Percentiles rank a stretch among this genome's conserved stretches.
phyloP scores from a whole-genome alignment of 2,329 filamentous ascomycete species.

The Arthrinium puccinioides region DNA sequence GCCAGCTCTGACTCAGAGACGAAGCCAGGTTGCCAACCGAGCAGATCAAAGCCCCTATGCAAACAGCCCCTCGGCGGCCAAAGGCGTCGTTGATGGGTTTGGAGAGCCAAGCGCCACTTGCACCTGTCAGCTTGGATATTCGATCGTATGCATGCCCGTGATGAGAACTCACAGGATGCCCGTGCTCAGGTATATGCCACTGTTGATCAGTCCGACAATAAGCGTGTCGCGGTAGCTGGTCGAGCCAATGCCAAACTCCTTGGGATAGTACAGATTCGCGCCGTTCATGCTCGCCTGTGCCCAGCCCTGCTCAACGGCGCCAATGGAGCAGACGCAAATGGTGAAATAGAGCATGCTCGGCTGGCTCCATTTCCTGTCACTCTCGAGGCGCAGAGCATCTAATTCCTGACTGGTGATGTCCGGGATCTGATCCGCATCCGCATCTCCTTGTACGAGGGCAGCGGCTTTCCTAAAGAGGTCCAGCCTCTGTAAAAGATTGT shows the following conservation, averaged over 20 bases:
- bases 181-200: conserved; percentile 35
- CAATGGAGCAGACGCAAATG: neutral
- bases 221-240: neutral
- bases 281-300: conserved; percentile 3
- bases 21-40: conserved; percentile 54
- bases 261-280: conserved; percentile 2
- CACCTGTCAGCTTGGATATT: conserved; percentile 1
- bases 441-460: neutral
- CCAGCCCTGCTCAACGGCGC: conserved; percentile 2
- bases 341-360: conserved; percentile 1
- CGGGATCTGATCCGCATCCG: neutral
- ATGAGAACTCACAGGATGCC: conserved; percentile 30
- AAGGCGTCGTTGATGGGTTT: conserved; percentile 52
- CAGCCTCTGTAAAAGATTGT: neutral
- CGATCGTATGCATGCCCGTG: conserved; percentile 1
- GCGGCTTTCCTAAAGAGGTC: neutral
- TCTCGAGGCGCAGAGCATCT: neutral
- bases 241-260: conserved; percentile 1
- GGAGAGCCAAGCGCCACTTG: conserved; percentile 51
- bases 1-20: conserved; percentile 51
- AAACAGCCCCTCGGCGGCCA: conserved; percentile 58
- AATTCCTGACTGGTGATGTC: neutral
- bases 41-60: conserved; percentile 55
- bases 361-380: neutral
- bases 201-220: conserved; percentile 55